Percentiles rank a stretch among this genome's conserved stretches.
These are phyloP conservation scores for Pouteria glomerata DNA, from an alignment of 148 eudicot species.

Conservation along the genomic window DNA sequence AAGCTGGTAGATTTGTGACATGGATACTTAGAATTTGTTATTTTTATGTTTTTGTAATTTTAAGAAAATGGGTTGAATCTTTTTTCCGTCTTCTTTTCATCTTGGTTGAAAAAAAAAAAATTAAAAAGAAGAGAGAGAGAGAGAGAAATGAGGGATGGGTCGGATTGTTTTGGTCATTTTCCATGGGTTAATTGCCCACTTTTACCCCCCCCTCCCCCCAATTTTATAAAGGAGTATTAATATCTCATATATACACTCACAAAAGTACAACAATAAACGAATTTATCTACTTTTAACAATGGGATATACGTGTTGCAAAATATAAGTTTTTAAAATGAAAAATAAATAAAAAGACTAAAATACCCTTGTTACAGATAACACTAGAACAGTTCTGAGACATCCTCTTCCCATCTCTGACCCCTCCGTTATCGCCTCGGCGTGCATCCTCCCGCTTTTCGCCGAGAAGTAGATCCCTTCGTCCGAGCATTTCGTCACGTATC, in stretches of 20 bases:
- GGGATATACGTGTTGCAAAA: too few relatives aligned
- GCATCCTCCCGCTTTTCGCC: slow-evolving; percentile 96
- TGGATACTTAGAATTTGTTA: not conserved
- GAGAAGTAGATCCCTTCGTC: slow-evolving; percentile 98
- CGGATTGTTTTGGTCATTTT: not conserved
- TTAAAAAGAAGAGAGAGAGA: too few relatives aligned
- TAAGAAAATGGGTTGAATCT: not conserved
- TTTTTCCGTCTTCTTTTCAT: not conserved
- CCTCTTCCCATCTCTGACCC: slow-evolving; percentile 84
- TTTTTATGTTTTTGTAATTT: not conserved
- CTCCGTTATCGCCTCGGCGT: slow-evolving; percentile 91
- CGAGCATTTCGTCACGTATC: slow-evolving; percentile 82
- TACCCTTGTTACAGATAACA: too few relatives aligned
- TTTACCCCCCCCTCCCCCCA: too few relatives aligned
- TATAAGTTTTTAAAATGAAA: too few relatives aligned
- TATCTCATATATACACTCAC: too few relatives aligned
- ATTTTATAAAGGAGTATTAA: too few relatives aligned
- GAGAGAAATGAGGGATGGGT: not conserved
- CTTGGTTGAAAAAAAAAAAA: not conserved
- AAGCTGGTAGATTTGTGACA: not conserved
- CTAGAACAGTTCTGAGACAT: too few relatives aligned
- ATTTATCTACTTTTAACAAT: too few relatives aligned
- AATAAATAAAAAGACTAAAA: too few relatives aligned
- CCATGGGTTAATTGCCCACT: too few relatives aligned
- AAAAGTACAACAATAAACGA: too few relatives aligned